phyloP scores from a whole-genome alignment of 257 asterid genomes.

The Plantago elongata region DNA sequence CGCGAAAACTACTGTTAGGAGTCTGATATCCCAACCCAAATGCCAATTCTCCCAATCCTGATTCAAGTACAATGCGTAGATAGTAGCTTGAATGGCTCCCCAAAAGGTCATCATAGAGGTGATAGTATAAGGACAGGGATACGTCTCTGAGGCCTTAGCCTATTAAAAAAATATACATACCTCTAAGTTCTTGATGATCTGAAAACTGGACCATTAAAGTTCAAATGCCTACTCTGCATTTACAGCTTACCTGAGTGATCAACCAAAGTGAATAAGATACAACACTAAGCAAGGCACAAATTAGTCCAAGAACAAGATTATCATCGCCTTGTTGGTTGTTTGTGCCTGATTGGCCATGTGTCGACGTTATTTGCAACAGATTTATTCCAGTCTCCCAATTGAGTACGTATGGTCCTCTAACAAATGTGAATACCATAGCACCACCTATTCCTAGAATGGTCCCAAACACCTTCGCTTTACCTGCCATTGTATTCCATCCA shows the following conservation, averaged over 20 bases:
- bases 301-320: constrained; percentile 37
- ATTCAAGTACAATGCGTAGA: constrained; percentile 38
- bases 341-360: constrained; percentile 16
- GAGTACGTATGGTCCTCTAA: constrained; percentile 50
- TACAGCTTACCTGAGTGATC: constrained; percentile 50
- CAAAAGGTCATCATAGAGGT: constrained; percentile 47
- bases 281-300: constrained; percentile 44
- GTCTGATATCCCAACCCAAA: constrained; percentile 53
- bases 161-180: neutral
- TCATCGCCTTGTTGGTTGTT: constrained; percentile 12
- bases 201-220: too few relatives aligned
- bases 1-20: constrained; percentile 34
- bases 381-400: constrained; percentile 43
- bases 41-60: constrained; percentile 57
- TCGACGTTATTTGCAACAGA: constrained; percentile 31
- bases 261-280: constrained; percentile 51
- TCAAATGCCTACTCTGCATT: neutral
- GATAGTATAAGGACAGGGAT: constrained; percentile 56
- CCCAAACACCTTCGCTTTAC: constrained; percentile 69
- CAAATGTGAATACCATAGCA: constrained; percentile 73
- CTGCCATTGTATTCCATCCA: constrained; percentile 50
- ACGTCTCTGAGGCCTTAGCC: constrained; percentile 45
- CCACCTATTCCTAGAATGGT: constrained; percentile 58
- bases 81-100: constrained; percentile 37
- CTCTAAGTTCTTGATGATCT: too few relatives aligned